Percentiles rank a stretch among this genome's conserved stretches.
phyloP scores from a whole-genome alignment of 2,329 filamentous ascomycete genomes.

The Magnaporthiopsis poae region DNA sequence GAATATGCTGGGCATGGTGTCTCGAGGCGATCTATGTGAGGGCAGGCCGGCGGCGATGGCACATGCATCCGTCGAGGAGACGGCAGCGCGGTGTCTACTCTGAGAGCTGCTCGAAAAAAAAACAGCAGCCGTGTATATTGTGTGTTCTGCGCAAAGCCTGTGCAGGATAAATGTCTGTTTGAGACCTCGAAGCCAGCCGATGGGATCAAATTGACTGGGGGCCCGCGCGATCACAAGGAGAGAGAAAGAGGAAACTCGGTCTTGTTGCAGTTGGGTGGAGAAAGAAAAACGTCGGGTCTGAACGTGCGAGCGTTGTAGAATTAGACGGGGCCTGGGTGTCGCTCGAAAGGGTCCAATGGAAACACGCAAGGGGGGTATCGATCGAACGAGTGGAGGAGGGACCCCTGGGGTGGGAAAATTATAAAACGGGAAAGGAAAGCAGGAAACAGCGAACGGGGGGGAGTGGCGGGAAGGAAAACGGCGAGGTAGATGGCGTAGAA shows the following conservation, averaged over 20 bases:
- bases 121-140: not conserved
- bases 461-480: not conserved
- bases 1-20: constrained; percentile 46
- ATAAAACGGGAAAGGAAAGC: constrained; percentile 2
- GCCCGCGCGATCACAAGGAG: not conserved
- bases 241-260: constrained; percentile 3
- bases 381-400: not conserved
- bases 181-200: not conserved
- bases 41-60: not conserved
- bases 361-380: not conserved
- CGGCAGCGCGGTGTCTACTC: constrained; percentile 14
- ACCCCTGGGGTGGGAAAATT: not conserved
- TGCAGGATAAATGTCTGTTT: constrained; percentile 8
- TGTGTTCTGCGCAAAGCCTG: not conserved
- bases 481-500: not conserved
- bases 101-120: constrained; percentile 5
- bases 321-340: not conserved
- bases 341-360: not conserved
- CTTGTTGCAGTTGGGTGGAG: not conserved
- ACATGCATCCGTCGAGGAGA: not conserved
- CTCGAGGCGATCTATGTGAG: not conserved
- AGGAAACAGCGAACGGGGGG: not conserved
- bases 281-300: not conserved
- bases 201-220: not conserved
- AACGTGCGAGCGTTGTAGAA: not conserved